Conservation (phyloP, 208 protist genomes). For the Acanthamoeba sp. region DNA sequence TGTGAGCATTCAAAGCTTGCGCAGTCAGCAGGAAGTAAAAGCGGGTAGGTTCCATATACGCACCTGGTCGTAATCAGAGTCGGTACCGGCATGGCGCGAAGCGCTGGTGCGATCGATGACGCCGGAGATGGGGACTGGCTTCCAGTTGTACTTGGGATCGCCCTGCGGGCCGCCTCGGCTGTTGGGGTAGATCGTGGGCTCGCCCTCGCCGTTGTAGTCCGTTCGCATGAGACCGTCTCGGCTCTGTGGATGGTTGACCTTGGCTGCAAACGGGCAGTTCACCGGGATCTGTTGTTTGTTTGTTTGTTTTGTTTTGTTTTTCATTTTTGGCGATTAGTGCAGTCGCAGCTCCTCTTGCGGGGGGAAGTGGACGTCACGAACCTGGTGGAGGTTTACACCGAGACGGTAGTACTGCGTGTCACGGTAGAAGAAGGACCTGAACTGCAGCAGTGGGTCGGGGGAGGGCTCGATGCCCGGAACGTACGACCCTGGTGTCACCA, state of each 20-base stretch:
- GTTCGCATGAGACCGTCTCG: conserved; percentile 29
- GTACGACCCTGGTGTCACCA: conserved; percentile 69
- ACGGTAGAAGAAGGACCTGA: conserved; percentile 89
- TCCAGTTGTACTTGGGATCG: conserved; percentile 36
- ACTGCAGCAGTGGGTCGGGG: conserved; percentile 90
- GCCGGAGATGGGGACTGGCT: not conserved
- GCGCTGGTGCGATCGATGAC: not conserved
- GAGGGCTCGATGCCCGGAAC: conserved; percentile 92
- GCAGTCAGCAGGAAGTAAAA: not conserved
- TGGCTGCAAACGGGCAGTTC: conserved; percentile 81
- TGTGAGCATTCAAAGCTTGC: not conserved
- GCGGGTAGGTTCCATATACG: no score
- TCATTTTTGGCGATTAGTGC: no score
- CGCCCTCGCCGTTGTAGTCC: conserved; percentile 50
- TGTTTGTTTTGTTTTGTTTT: no score
- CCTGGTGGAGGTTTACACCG: conserved; percentile 87
- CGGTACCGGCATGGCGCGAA: not conserved
- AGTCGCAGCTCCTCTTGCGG: no score
- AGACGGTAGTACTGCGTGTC: conserved; percentile 92
- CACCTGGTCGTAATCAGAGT: not conserved
- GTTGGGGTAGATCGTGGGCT: conserved; percentile 17
- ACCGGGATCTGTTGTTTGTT: conserved; percentile 86
- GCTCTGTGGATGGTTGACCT: conserved; percentile 46
- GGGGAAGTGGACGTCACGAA: not conserved
- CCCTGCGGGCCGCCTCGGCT: not conserved